Base-by-base conservation (phyloP, 2,329 filamentous ascomycete species). In the Aspergillus calidoustus region DNA sequence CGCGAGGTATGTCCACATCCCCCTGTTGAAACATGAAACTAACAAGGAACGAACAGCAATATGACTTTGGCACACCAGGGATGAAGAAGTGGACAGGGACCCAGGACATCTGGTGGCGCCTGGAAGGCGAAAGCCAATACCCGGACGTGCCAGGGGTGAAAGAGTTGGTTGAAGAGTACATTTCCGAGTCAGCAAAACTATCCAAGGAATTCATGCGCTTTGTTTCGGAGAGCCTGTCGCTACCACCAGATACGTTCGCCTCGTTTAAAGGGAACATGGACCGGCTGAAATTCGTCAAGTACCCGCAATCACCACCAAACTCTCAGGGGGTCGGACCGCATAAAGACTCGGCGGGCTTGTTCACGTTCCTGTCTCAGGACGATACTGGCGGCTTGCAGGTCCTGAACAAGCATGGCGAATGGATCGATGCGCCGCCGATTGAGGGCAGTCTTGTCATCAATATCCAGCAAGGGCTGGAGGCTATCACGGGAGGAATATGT, bases 251-350 rank as follows among this genome's bases (percentile, higher is more conserved):
- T 17, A 83, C 84, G 0, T 86, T 86, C 67, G 77, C 80, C 59
- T 74, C 73, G 13, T 86, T 86, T 74, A 69, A 69, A 54, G 75
- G 75, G 2, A 69, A 68, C 4, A 86, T 86, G 76, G 83, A 85
- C 68, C 69, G 76, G 63, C 75, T 86, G 46, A 86, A 87, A 59
- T 83, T 86, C 58, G 78, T 86, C 59, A 86, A 85, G 68, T 86
- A 86, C 60, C 84, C 84, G 0, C 82, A 65, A 4, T 60, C 70
- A 1, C 55, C 68, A 15, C 65, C 67, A 2, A 72, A 68, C 30
- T 81, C 79, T 0, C 84, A 87, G 68, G 84, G 84, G 7, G 84
- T 86, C 1, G 84, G 84, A 0, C 83, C 84, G 3, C 84, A 86
- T 70, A 86, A 86, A 66, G 84, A 86, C 69, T 83, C 80, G 9